These are phyloP conservation scores for Neurospora sp. DNA, from an alignment of 495 filamentous ascomycete species.

Conservation along the genomic window DNA sequence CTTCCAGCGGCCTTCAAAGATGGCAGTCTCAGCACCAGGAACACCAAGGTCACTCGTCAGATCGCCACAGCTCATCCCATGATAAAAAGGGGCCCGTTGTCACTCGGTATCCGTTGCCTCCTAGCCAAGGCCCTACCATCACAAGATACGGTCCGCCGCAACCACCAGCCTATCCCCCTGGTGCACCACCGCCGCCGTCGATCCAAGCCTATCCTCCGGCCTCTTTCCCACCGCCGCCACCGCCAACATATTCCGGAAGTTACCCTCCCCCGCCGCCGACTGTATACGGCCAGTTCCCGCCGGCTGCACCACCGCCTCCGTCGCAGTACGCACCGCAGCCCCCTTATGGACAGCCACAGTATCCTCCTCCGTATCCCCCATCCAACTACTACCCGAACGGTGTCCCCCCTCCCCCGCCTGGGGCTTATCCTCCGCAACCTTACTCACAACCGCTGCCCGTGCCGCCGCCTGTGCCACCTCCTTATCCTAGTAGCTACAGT, in stretches of 20 bases:
- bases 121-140: conserved; percentile 16
- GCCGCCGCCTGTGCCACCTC: conserved; percentile 13
- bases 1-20: conserved; percentile 26
- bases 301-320: conserved; percentile 4
- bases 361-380: conserved; percentile 17
- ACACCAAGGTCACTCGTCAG: conserved; percentile 17
- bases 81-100: conserved; percentile 33
- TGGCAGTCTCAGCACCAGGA: conserved; percentile 30
- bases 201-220: conserved; percentile 10
- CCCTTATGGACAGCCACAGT: conserved; percentile 19
- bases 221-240: conserved; percentile 14
- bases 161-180: conserved; percentile 22
- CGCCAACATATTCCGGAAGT: conserved; percentile 11
- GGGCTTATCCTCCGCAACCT: conserved; percentile 14
- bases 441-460: conserved; percentile 14
- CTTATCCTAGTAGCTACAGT: conserved; percentile 20
- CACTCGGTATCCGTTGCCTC: conserved; percentile 30
- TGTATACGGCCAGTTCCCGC: conserved; percentile 4
- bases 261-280: conserved; percentile 5
- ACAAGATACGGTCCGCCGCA: conserved; percentile 16
- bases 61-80: conserved; percentile 16
- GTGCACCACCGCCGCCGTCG: conserved; percentile 16
- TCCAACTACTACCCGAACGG: conserved; percentile 18
- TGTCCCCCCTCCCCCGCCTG: conserved; percentile 11
- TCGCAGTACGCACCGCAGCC: conserved; percentile 15